Base-by-base conservation (phyloP, 768 basidiomycete species). In the Amanita thiersii region DNA sequence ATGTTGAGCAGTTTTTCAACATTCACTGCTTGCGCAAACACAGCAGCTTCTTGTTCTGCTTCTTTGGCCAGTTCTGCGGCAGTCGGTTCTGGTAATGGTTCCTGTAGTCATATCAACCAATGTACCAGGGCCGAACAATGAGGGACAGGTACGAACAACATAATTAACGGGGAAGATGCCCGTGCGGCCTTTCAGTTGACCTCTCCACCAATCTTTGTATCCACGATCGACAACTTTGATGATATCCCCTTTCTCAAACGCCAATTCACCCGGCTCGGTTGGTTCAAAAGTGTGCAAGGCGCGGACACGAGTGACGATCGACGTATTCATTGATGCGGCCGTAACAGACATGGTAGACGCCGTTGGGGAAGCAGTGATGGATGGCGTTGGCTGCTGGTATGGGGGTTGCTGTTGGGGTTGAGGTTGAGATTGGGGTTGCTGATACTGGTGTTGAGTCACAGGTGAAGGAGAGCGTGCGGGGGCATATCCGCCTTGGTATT, bases 81-180 rank as follows among this genome's bases (percentile, higher is more conserved):
- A 0, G 83, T 88, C 0, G 86, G 87, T 42, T 94, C 90, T 0
- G 91, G 87, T 47, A 97, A 68, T 2, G 80, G 69, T 74, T 90
- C 85, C 87, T 89, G 54, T 32, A 37, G 24, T 26, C 36, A 23
- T 28, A 28, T 37, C 36, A 40, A 4, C 28, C 6, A 21, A 19
- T 10, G 15, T 35, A 36, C 32, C 40, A 37, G 30, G 34, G n/a
- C 44, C 15, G 14, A 40, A 10, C 11, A 15, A 23, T 26, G 25
- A 14, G 25, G 37, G 23, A 34, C 29, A 34, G 28, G 46, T 26
- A 72, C 82, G 5, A 52, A 88, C 89, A 51, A 97, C 90, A 64
- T 97, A 96, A 58, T 94, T 96, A 14, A 94, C 89, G 0, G 94
- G 94, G 61, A 98, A 97, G 35, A 98, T 98, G 32, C 91, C 91